Evolutionary conservation across 225 moss, liverwort and hornwort species (phyloP).

Genomic region (Antitrichia curtipendula): DNA sequence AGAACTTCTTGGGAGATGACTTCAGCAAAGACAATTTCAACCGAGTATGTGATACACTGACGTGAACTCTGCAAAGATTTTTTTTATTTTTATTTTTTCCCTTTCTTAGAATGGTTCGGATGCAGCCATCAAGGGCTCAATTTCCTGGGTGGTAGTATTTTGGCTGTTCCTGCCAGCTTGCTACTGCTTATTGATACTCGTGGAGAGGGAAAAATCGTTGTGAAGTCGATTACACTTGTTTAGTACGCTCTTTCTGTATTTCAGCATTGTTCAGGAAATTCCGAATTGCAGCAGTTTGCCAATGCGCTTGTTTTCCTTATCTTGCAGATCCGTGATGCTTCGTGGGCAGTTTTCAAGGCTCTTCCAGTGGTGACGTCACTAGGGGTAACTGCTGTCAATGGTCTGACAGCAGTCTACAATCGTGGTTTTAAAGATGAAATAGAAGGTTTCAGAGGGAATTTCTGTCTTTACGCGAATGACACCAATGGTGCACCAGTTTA

Average conservation of each 20-base stretch:
- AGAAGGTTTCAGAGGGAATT: conserved; percentile 25
- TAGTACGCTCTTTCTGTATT: neutral
- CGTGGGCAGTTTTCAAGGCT: conserved; percentile 71
- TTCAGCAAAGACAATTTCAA: conserved; percentile 46
- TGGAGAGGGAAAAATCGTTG: neutral
- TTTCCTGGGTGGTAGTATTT: neutral
- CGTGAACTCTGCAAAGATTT: neutral
- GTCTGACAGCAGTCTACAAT: conserved; percentile 45
- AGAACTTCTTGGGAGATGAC: conserved; percentile 64
- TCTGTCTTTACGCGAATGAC: conserved; percentile 47
- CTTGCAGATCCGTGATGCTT: conserved; percentile 56
- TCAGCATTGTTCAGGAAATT: neutral
- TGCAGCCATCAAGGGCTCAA: neutral
- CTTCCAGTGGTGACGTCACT: conserved; percentile 62
- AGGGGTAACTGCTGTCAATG: conserved; percentile 60
- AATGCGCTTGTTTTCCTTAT: neutral
- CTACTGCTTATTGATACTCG: neutral
- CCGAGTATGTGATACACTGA: conserved; percentile 23
- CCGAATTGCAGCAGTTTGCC: neutral
- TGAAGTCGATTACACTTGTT: neutral
- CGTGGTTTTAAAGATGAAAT: conserved; percentile 32
- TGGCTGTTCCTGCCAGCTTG: neutral
- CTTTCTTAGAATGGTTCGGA: neutral
- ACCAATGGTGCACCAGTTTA: conserved; percentile 24
- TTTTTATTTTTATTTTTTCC: too few relatives aligned